Evolutionary conservation across 2,329 filamentous ascomycete species (phyloP).

Genomic region (Penicillium concentricum): DNA sequence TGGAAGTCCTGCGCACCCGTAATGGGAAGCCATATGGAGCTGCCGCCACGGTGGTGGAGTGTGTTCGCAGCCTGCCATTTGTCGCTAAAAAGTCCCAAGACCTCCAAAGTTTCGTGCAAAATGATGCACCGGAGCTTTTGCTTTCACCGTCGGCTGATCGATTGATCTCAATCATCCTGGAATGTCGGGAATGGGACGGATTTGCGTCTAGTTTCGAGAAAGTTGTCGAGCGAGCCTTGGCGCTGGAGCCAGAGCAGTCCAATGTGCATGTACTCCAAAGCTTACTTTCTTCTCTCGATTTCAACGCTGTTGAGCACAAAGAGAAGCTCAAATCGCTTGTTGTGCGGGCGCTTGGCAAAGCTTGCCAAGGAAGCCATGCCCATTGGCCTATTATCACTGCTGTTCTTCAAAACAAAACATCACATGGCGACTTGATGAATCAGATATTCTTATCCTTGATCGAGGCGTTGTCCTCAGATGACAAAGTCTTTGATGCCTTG

Average conservation of each 20-base stretch:
- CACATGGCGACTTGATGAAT: constrained; percentile 33
- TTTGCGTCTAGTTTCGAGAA: constrained; percentile 42
- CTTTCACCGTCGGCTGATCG: constrained; percentile 67
- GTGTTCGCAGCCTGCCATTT: constrained; percentile 47
- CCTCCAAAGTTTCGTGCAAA: constrained; percentile 54
- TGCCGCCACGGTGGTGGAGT: constrained; percentile 56
- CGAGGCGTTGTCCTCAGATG: constrained; percentile 42
- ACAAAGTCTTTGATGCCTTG: constrained; percentile 36
- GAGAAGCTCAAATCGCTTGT: constrained; percentile 36
- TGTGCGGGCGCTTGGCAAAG: constrained; percentile 36
- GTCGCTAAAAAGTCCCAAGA: constrained; percentile 42
- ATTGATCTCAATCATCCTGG: constrained; percentile 64
- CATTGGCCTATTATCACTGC: constrained; percentile 42
- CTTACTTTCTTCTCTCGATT: constrained; percentile 39
- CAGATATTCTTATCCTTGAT: constrained; percentile 41
- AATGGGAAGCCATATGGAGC: constrained; percentile 69
- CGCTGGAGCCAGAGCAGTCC: constrained; percentile 31
- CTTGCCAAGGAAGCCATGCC: constrained; percentile 35
- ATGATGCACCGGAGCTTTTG: constrained; percentile 60
- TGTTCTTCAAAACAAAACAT: constrained; percentile 39
- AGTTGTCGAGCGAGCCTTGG: constrained; percentile 36
- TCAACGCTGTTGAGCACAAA: constrained; percentile 37
- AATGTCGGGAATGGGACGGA: constrained; percentile 48
- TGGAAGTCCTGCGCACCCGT: constrained; percentile 51
- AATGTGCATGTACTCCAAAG: constrained; percentile 39